A percentile compares a stretch with the other conserved stretches of the same genome.
These are phyloP conservation scores for Neopestalotiopsis sp. DNA, from an alignment of 2,329 filamentous ascomycete species.

Conservation along the genomic window DNA sequence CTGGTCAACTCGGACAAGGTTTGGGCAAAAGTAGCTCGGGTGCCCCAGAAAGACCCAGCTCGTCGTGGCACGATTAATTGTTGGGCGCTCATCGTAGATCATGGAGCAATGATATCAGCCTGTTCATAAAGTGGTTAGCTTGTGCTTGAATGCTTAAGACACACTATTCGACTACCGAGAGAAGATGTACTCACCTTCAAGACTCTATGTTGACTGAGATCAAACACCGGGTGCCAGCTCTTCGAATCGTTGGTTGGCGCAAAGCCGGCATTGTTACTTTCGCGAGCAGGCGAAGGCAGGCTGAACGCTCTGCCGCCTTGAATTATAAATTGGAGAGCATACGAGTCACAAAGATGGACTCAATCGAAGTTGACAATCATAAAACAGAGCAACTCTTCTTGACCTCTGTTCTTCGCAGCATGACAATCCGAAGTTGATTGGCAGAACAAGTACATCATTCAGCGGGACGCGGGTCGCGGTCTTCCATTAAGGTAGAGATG, in stretches of 20 bases:
- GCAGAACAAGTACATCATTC: not conserved
- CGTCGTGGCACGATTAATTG: not conserved
- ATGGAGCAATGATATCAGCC: not conserved
- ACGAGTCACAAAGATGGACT: not conserved
- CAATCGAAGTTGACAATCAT: not conserved
- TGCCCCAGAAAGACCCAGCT: conserved; percentile 21
- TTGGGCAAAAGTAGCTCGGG: conserved; percentile 23
- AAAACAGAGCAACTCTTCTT: too few species aligned
- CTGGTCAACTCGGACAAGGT: conserved; percentile 31
- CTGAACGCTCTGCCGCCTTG: not conserved
- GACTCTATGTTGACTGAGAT: not conserved
- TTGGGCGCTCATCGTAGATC: conserved; percentile 2
- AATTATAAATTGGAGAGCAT: not conserved
- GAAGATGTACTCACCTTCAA: not conserved
- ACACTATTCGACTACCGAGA: too few species aligned
- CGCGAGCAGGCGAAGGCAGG: not conserved
- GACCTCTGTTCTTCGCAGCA: too few species aligned
- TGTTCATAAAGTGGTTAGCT: not conserved
- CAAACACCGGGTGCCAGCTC: not conserved
- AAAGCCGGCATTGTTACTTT: conserved; percentile 1
- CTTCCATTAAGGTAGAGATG: not conserved
- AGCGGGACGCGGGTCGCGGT: not conserved
- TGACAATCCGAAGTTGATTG: not conserved
- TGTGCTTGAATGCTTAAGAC: too few species aligned
- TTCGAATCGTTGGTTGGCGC: not conserved